Percentiles rank a stretch among this genome's conserved stretches.
Evolutionary conservation across 805 yeast genomes (phyloP).

Genomic region (Pichia deserticola): DNA sequence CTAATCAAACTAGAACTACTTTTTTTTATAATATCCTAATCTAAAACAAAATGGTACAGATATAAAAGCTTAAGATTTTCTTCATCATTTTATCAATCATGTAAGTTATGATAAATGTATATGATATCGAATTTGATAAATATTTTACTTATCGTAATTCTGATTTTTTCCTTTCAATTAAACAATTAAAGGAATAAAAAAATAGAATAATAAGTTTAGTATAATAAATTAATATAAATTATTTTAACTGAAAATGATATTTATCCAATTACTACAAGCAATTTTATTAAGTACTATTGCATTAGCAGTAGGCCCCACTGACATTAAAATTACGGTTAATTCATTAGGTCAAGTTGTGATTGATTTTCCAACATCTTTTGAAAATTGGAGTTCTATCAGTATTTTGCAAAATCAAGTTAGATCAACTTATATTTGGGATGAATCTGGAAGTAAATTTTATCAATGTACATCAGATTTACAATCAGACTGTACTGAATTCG

Average conservation of each 20-base stretch:
- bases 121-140: too few species aligned
- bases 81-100: too few species aligned
- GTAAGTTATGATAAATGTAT: too few species aligned
- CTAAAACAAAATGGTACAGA: too few species aligned
- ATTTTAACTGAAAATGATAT: neutral
- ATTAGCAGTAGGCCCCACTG: neutral
- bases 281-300: neutral
- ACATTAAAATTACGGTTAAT: neutral
- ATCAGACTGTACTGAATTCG: conserved; percentile 1
- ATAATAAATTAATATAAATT: too few species aligned
- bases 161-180: too few species aligned
- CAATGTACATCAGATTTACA: conserved; percentile 5
- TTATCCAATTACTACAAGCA: neutral
- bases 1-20: too few species aligned
- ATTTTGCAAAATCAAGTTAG: conserved; percentile 1
- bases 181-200: too few species aligned
- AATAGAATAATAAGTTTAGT: too few species aligned
- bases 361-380: conserved; percentile 11
- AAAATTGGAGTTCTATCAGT: conserved; percentile 1
- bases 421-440: conserved; percentile 6
- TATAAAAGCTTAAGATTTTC: too few species aligned
- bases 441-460: neutral
- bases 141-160: too few species aligned
- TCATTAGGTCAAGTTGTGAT: conserved; percentile 2
- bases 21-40: too few species aligned